phyloP scores from a whole-genome alignment of 257 asterid genomes.

The Nicotiana noctiflora region DNA sequence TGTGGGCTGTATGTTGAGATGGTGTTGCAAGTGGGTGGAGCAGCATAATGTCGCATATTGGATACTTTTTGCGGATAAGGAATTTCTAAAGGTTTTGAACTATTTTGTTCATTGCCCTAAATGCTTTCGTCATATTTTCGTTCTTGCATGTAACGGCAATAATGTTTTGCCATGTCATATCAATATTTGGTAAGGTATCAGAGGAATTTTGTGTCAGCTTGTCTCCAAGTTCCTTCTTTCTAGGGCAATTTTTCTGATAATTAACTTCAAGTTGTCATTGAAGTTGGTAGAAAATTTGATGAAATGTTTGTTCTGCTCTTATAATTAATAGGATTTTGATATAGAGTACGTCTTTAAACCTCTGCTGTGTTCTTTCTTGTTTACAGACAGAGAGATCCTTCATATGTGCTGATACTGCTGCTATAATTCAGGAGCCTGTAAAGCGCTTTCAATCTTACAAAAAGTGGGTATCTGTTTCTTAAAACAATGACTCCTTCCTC shows the following conservation, averaged over 20 bases:
- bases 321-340: not conserved
- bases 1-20: not conserved
- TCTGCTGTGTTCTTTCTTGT: constrained; percentile 8
- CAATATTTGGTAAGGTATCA: not conserved
- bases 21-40: not conserved
- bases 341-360: not conserved
- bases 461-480: constrained; percentile 38
- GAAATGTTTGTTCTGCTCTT: not conserved
- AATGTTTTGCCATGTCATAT: not conserved
- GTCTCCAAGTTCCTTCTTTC: not conserved
- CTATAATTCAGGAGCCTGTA: constrained; percentile 65
- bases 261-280: not conserved
- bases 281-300: not conserved
- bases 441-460: constrained; percentile 69
- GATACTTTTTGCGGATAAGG: not conserved
- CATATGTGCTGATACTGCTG: constrained; percentile 90
- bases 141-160: not conserved
- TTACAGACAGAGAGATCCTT: constrained; percentile 76
- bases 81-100: not conserved
- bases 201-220: not conserved
- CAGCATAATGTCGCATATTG: not conserved
- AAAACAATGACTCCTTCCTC: not conserved
- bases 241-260: not conserved
- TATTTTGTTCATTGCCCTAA: not conserved
- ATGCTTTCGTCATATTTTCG: not conserved